Percentiles rank a stretch among this genome's conserved stretches.
These are phyloP conservation scores for Pythium phragmitis DNA, from an alignment of 352 stramenopile species.

Conservation along the genomic window DNA sequence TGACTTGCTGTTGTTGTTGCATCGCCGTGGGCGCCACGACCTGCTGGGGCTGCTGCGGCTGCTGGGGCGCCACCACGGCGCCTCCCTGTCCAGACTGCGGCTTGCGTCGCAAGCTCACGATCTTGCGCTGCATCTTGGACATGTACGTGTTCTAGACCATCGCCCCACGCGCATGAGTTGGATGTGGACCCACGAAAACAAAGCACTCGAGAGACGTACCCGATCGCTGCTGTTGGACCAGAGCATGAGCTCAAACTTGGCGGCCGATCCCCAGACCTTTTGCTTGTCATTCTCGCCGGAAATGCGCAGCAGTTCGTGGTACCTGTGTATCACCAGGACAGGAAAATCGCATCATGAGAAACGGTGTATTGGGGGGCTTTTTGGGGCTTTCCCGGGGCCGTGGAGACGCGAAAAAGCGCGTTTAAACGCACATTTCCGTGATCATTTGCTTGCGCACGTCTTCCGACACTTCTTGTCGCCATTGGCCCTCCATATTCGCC, in stretches of 20 bases:
- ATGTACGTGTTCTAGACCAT: slow-evolving; percentile 71
- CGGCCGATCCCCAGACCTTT: slow-evolving; percentile 81
- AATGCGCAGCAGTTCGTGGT: slow-evolving; percentile 82
- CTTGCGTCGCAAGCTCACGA: slow-evolving; percentile 79
- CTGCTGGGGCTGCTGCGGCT: background rate
- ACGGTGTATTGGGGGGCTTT: slow-evolving; percentile 54
- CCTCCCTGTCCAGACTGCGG: slow-evolving; percentile 30
- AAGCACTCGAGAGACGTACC: slow-evolving; percentile 44
- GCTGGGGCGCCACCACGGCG: background rate
- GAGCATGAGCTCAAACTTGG: slow-evolving; percentile 87
- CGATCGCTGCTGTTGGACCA: slow-evolving; percentile 77
- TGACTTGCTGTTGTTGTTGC: slow-evolving; percentile 1
- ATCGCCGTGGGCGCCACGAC: slow-evolving; percentile 13
- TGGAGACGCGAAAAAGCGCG: background rate
- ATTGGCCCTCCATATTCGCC: slow-evolving; percentile 34
- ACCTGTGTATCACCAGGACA: slow-evolving; percentile 65
- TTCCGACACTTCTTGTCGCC: slow-evolving; percentile 76
- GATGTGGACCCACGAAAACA: slow-evolving; percentile 43
- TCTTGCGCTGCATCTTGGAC: slow-evolving; percentile 85
- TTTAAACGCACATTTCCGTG: slow-evolving; percentile 71
- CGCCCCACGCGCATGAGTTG: slow-evolving; percentile 5
- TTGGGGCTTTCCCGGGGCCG: background rate
- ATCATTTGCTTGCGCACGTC: slow-evolving; percentile 88
- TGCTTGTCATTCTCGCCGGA: slow-evolving; percentile 81
- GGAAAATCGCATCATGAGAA: slow-evolving; percentile 33